phyloP scores from a whole-genome alignment of 495 filamentous ascomycete species.

The Pyrenopolyporus hunteri region DNA sequence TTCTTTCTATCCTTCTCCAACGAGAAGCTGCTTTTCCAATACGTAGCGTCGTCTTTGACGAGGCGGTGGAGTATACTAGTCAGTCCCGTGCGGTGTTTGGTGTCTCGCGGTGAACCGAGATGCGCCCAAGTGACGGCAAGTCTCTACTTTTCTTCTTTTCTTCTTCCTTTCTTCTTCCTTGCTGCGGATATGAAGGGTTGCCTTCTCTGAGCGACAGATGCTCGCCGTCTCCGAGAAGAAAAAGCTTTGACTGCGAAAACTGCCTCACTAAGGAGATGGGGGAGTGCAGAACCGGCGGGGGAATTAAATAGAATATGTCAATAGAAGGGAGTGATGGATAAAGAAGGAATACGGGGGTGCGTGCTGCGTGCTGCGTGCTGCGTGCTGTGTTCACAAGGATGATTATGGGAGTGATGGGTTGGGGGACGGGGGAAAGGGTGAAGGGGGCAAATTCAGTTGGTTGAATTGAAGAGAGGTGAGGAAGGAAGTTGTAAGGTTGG shows the following conservation, averaged over 20 bases:
- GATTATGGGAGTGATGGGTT: slow-evolving; percentile 3
- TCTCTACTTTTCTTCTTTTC: background rate
- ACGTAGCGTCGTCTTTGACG: background rate
- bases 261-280: background rate
- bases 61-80: background rate
- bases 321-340: background rate
- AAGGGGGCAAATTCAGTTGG: slow-evolving; percentile 4
- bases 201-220: background rate
- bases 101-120: background rate
- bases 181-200: slow-evolving; percentile 12
- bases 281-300: background rate
- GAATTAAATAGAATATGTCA: slow-evolving; percentile 1
- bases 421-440: slow-evolving; percentile 13
- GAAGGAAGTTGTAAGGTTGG: slow-evolving; percentile 12
- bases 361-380: too few species aligned
- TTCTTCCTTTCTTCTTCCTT: too few species aligned
- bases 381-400: slow-evolving; percentile 5
- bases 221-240: background rate
- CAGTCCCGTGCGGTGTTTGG: slow-evolving; percentile 1
- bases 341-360: background rate
- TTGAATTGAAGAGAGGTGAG: slow-evolving; percentile 14
- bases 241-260: slow-evolving; percentile 5
- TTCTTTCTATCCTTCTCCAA: background rate
- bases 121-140: background rate
- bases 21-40: background rate